Evolutionary conservation across 176 grass and related monocot genomes (phyloP), one percentile per base, ranked within the genome.

Genomic region (Aegilops bicornis): DNA sequence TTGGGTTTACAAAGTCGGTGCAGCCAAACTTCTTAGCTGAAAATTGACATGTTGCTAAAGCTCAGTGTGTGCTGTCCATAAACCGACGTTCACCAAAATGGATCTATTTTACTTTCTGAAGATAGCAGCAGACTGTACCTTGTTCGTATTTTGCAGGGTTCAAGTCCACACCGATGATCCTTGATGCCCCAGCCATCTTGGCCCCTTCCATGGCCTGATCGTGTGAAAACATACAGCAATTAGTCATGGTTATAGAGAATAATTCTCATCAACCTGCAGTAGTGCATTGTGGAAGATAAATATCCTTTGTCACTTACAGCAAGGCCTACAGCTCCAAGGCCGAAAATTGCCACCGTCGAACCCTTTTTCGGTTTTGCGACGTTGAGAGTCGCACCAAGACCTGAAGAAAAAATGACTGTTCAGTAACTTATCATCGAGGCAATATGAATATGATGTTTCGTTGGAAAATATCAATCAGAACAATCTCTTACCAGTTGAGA

Each of bases 21-120:
- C 89, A 91, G 17, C 94, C 94, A 87, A 97, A 97, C n/a, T 97
- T 97, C 54, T 24, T 93, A 32, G 95, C 95, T 95, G 90, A n/a
- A 75, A 8, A 89, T 8, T 5, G 27, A 31, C 0, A 81, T 58
- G 39, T 29, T 25, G 43, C 39, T 65, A 56, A 64, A 37, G 17
- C 37, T 84, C 22, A 22, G 3, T 19, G 8, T 29, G 2, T 31
- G 27, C 27, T 20, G 20, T 47, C 2, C 56, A 59, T 22, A 68
- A 33, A 56, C 13, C 16, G 12, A n/a, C 0, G 4, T 17, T 17
- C 25, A 50, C 14, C 27, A 29, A 19, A 25, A 27, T 29, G 23
- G 16, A 25, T 8, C 30, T 16, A 7, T 9, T 13, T 50, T 76
- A 50, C 7, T 25, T 10, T 76, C 0, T 30, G 43, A 19, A 59